Evolutionary conservation across 441 rosid species (phyloP), one percentile per base, ranked within the genome.

Genomic region (Macaranga tanarius): DNA sequence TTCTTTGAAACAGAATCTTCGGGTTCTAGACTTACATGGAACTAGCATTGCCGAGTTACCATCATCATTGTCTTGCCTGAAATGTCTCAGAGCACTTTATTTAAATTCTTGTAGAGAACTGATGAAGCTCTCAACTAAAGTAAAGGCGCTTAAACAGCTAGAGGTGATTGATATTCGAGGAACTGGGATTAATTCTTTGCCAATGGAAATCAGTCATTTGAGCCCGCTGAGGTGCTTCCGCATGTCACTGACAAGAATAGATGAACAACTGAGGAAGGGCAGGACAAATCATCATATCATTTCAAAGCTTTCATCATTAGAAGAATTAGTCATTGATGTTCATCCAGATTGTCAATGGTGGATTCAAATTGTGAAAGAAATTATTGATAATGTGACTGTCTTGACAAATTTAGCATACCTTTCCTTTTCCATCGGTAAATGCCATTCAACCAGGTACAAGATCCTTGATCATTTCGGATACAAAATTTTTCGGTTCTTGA

Each of bases 81-180:
- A 3, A 28, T 2, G 34, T 45, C 81, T 83, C 7, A 72, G 59
- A 62, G 83, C 77, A 20, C 82, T 83, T 44, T 78, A 75, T 65
- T 54, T 83, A 10, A 83, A 76, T 56, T 67, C 72, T 13, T 83
- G 84, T 64, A 65, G 22, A 25, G 17, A 48, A 22, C 54, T 83
- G 38, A 15, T 54, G 10, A 68, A 50, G 22, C 75, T 83, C 54
- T 76, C 84, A 8, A 47, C 16, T 1, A 45, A 67, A 62, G 68
- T 83, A 42, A 23, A 57, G 34, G 63, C 76, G 31, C 67, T 80
- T 19, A 11, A 15, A 50, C 38, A 23, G 15, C 86, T 83, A 3
- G 84, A 80, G 77, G 82, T 83, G n/a, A 79, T 83, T 62, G 86
- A 80, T 70, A 79, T 78, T 44, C 66, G 80, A 23, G 75, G 76